These are phyloP conservation scores for Penicillium sp. DNA, from an alignment of 2,329 filamentous ascomycete genomes.

Conservation along the genomic window DNA sequence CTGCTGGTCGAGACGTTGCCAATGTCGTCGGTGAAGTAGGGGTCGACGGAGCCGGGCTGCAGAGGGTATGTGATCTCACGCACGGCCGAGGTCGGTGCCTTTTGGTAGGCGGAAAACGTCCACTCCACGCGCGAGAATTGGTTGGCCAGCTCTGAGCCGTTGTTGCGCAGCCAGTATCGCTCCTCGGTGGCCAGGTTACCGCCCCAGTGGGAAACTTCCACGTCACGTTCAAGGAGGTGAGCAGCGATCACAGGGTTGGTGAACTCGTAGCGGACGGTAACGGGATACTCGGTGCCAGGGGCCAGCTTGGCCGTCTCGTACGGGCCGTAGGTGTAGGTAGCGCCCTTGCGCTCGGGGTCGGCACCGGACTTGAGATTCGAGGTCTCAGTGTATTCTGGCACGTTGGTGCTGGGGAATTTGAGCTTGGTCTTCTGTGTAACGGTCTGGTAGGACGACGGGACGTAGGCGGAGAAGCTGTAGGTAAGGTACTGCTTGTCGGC, in stretches of 20 bases:
- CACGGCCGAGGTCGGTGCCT: slow-evolving; percentile 72
- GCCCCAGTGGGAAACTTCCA: slow-evolving; percentile 97
- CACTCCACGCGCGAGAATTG: slow-evolving; percentile 77
- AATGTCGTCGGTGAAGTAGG: slow-evolving; percentile 95
- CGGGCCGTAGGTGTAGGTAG: slow-evolving; percentile 84
- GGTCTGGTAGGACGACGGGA: slow-evolving; percentile 77
- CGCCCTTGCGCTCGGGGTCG: slow-evolving; percentile 78
- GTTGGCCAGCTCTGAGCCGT: slow-evolving; percentile 71
- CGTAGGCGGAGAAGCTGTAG: slow-evolving; percentile 83
- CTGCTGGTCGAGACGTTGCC: slow-evolving; percentile 94
- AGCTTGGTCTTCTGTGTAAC: slow-evolving; percentile 96
- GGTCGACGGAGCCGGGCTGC: slow-evolving; percentile 72
- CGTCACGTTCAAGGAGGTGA: slow-evolving; percentile 76
- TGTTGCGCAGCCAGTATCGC: slow-evolving; percentile 82
- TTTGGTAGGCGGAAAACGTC: slow-evolving; percentile 71
- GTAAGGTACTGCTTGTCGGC: slow-evolving; percentile 81
- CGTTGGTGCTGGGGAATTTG: slow-evolving; percentile 74
- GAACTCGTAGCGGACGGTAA: slow-evolving; percentile 87
- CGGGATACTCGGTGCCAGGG: slow-evolving; percentile 70
- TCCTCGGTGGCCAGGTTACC: slow-evolving; percentile 96
- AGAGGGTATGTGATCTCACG: slow-evolving; percentile 81
- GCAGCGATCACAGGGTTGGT: slow-evolving; percentile 86
- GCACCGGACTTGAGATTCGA: slow-evolving; percentile 58
- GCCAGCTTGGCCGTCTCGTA: slow-evolving; percentile 69
- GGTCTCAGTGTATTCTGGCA: slow-evolving; percentile 82